Evolutionary conservation across 768 basidiomycete species (phyloP), one percentile per base, ranked within the genome.

Genomic region (Cystobasidium tubakii): DNA sequence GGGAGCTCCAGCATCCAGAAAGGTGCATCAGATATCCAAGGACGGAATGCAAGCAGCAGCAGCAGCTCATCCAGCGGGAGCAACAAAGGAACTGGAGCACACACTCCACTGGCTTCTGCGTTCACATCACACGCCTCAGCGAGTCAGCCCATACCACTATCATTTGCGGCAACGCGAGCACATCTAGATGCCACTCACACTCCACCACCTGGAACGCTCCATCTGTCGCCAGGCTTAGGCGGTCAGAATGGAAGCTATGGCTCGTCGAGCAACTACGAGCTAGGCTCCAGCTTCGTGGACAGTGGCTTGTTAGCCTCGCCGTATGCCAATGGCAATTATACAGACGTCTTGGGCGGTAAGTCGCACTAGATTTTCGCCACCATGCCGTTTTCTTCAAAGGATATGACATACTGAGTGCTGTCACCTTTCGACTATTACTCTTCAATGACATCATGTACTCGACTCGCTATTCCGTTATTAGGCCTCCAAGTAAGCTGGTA

Each of bases 311-410:
- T 33, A 27, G 63, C 34, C 2, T 65, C 63, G 34, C 63, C 43
- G 6, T 44, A 23, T 67, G 27, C 36, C 57, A 60, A 60, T 60
- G 57, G 57, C 33, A 60, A 60, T 34, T 67, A 67, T 36, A 67
- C 42, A 15, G 66, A 67, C 2, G 27, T 50, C 4, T 31, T 67
- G 19, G 66, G 42, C 6, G 66, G 66, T 67, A n/a, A 54, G 66
- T 65, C 23, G 31, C 3, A 39, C 21, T 50, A 19, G 46, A 50
- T 29, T 34, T 29, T 60, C 27, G 57, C 25, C 33, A 29, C 57
- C 57, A 29, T 60, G 4, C 25, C 29, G 9, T 34, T 15, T 12
- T 12, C 4, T 60, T 15, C 27, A 60, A 29, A 29, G 33, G 21
- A 15, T 15, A 17, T 17, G n/a, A n/a, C n/a, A 50, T 50, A n/a